These are phyloP conservation scores for Lumnitzera littorea DNA, from an alignment of 345 rosid species.

Conservation along the genomic window DNA sequence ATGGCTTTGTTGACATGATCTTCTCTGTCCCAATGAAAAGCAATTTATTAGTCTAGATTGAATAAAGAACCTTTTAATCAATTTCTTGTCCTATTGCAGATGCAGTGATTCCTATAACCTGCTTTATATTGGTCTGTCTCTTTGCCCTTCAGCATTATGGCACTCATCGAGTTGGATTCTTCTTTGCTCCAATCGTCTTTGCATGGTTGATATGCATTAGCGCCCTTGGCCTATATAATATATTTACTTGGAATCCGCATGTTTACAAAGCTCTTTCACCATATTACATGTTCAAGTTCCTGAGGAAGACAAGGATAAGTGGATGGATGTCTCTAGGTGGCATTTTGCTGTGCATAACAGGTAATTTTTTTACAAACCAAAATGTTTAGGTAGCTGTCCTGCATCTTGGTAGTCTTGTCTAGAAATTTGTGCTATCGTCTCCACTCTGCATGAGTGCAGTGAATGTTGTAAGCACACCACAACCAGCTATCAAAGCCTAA, in stretches of 20 bases:
- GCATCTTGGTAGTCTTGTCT: background rate
- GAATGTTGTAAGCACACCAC: too few relatives aligned
- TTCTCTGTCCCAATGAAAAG: too few relatives aligned
- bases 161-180: constrained; percentile 17
- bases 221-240: constrained; percentile 17
- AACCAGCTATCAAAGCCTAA: too few relatives aligned
- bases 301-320: constrained; percentile 12
- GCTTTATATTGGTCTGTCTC: constrained; percentile 15
- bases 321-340: constrained; percentile 26
- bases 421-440: background rate
- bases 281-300: constrained; percentile 16
- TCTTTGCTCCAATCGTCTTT: constrained; percentile 18
- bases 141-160: constrained; percentile 20
- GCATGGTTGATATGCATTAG: constrained; percentile 16
- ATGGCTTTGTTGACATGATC: too few relatives aligned
- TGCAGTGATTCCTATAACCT: constrained; percentile 13
- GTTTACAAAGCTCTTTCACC: constrained; percentile 16
- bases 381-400: too few relatives aligned
- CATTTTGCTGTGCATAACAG: constrained; percentile 18
- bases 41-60: too few relatives aligned
- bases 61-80: background rate
- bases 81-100: constrained; percentile 5
- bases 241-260: constrained; percentile 14
- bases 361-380: background rate
- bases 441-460: too few relatives aligned